Evolutionary conservation across 129 eudicot species (phyloP), one percentile per base, ranked within the genome.

Genomic region (Escallonia herrerae): DNA sequence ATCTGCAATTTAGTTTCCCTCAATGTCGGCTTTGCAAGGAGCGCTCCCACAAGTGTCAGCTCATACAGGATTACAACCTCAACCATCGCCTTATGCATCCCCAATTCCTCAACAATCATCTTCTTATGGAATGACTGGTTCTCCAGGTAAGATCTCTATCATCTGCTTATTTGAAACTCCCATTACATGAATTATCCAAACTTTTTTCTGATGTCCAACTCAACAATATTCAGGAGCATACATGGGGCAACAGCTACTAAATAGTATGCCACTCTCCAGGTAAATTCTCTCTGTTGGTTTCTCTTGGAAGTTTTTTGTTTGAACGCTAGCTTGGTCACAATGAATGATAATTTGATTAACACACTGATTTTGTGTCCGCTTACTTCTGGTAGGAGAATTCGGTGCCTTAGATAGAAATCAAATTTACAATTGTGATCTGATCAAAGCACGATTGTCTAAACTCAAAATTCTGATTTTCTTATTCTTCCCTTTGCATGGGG

Each of bases 11-110:
- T 64, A 81, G 91, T 76, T 79, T 63, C 78, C 87, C 15, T 74
- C 79, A 3, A 73, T 75, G 70, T 15, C 62, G 43, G 44, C 82
- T 8, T 13, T 74, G 63, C 88, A 79, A 70, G 83, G 69, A 63
- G 82, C 72, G 44, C 62, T 75, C 11, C 81, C 83, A 2, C 77
- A 73, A n/a, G 38, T 65, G 54, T 53, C 73, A 45, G 49, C 71
- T 60, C 72, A 76, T 6, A 43, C 65, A 43, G 73, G 73, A 13
- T 40, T 60, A 48, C 63, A 60, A 14, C 57, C 75, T 52, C 81
- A 57, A 43, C 47, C 79, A 54, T 74, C 74, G 56, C 67, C 62
- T 61, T 64, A 47, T 65, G 49, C 60, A 39, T 50, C 51, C 13
- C 39, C 15, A 51, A 44, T 39, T 42, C 69, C 46, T 33, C 58